These are phyloP conservation scores for Nothophytophthora sp. DNA, from an alignment of 352 stramenopile genomes.

Conservation along the genomic window DNA sequence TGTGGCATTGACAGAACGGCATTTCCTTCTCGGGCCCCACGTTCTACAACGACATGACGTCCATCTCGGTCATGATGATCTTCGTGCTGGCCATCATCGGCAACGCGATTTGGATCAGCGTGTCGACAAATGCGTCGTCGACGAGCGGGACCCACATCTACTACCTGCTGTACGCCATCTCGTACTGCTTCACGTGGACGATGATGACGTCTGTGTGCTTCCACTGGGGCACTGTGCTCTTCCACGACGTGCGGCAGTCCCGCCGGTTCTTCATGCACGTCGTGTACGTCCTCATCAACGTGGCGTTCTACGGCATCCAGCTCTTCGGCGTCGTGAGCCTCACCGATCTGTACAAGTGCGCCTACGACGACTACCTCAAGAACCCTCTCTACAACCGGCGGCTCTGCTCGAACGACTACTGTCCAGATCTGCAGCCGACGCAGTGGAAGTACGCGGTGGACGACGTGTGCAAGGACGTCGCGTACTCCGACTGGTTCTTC, in stretches of 20 bases:
- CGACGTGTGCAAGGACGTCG: slow-evolving; percentile 68
- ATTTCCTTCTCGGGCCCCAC: slow-evolving; percentile 72
- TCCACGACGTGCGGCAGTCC: slow-evolving; percentile 61
- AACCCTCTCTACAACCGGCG: slow-evolving; percentile 74
- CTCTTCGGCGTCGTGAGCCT: slow-evolving; percentile 75
- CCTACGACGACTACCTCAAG: slow-evolving; percentile 88
- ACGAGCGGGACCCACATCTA: slow-evolving; percentile 65
- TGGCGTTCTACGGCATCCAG: slow-evolving; percentile 62
- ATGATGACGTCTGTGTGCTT: slow-evolving; percentile 89
- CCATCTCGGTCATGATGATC: slow-evolving; percentile 70
- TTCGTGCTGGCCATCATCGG: slow-evolving; percentile 73
- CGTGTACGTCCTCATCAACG: slow-evolving; percentile 65
- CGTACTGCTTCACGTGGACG: slow-evolving; percentile 75
- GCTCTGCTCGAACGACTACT: slow-evolving; percentile 75
- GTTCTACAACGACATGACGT: slow-evolving; percentile 90
- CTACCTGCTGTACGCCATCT: slow-evolving; percentile 71
- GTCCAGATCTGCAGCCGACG: slow-evolving; percentile 73
- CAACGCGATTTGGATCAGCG: slow-evolving; percentile 83
- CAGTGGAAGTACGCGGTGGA: slow-evolving; percentile 79
- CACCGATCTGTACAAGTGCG: slow-evolving; percentile 82
- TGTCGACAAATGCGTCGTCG: slow-evolving; percentile 50
- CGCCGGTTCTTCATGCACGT: slow-evolving; percentile 57
- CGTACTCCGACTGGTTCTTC: slow-evolving; percentile 68
- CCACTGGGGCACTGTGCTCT: slow-evolving; percentile 80
- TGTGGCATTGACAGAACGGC: slow-evolving; percentile 51